Conservation (phyloP, 768 basidiomycete species). For the Pisolithus albus region DNA sequence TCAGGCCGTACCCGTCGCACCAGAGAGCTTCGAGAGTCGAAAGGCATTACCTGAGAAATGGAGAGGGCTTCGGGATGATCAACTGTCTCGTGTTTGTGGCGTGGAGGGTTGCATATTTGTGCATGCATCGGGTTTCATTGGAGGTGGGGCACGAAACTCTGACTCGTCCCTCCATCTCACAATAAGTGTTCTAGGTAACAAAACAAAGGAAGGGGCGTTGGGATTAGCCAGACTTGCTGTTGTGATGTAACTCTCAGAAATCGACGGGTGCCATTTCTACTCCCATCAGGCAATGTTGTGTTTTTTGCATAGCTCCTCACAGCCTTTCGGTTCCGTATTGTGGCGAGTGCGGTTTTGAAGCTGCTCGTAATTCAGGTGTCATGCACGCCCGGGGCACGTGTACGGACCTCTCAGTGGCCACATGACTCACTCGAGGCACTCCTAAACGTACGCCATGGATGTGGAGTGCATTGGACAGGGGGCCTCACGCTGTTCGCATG, state of each 20-base stretch:
- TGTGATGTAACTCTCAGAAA: constrained; percentile 16
- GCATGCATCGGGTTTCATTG: constrained; percentile 95
- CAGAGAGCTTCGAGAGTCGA: constrained; percentile 84
- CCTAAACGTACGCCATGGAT: not conserved
- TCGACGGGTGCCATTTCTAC: not conserved
- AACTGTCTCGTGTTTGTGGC: constrained; percentile 63
- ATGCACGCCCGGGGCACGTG: constrained; percentile 14
- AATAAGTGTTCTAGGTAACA: constrained; percentile 52
- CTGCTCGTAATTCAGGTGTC: not conserved
- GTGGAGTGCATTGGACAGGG: constrained; percentile 5
- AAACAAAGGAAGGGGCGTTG: constrained; percentile 84
- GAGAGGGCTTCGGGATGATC: constrained; percentile 87
- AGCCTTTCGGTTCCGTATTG: no score
- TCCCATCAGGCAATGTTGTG: not conserved
- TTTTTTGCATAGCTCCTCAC: no score
- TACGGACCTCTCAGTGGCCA: not conserved
- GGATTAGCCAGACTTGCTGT: constrained; percentile 70
- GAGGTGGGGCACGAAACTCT: constrained; percentile 46
- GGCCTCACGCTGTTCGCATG: constrained; percentile 30
- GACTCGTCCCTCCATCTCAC: not conserved
- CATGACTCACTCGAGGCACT: not conserved
- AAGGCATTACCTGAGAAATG: constrained; percentile 91
- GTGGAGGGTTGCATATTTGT: constrained; percentile 85
- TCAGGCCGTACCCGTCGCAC: constrained; percentile 79
- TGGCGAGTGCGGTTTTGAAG: no score